phyloP scores from a whole-genome alignment of 768 basidiomycete species.

The Leccinum longicurvipes region DNA sequence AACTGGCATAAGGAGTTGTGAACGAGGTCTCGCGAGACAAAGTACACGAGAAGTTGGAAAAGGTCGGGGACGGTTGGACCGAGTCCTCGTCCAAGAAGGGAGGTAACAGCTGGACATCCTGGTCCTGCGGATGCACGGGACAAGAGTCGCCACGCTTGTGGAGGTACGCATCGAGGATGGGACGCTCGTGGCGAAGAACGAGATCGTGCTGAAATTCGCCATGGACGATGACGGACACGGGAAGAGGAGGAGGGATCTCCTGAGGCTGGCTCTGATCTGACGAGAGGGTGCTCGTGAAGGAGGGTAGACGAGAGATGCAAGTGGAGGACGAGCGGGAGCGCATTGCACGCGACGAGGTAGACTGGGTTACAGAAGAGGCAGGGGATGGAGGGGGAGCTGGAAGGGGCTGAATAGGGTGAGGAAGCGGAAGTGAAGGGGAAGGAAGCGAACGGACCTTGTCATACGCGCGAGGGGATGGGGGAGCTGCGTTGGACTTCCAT shows the following conservation, averaged over 20 bases:
- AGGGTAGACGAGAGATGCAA: conserved; percentile 31
- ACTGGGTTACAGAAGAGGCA: conserved; percentile 25
- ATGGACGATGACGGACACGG: conserved; percentile 31
- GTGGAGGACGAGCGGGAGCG: conserved; percentile 31
- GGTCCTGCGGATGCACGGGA: conserved; percentile 4
- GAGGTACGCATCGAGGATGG: conserved; percentile 7
- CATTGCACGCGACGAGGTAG: conserved; percentile 24
- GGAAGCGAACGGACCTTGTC: conserved; percentile 12
- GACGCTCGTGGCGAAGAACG: conserved; percentile 15
- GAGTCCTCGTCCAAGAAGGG: conserved; percentile 25
- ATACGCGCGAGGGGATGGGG: not conserved
- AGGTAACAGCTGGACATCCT: conserved; percentile 14
- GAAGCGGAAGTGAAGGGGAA: not conserved
- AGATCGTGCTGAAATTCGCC: conserved; percentile 28
- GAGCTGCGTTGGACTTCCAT: conserved; percentile 15
- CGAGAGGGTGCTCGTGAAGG: conserved; percentile 33
- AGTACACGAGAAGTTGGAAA: conserved; percentile 27
- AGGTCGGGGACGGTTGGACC: conserved; percentile 24
- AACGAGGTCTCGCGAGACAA: conserved; percentile 26
- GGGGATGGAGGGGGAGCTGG: conserved; percentile 28
- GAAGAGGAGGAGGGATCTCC: conserved; percentile 23
- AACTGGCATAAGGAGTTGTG: conserved; percentile 23
- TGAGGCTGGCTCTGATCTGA: conserved; percentile 31
- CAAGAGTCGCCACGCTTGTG: conserved; percentile 19
- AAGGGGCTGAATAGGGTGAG: conserved; percentile 13